These are phyloP conservation scores for Iberis amara DNA, from an alignment of 441 rosid genomes.

Conservation along the genomic window DNA sequence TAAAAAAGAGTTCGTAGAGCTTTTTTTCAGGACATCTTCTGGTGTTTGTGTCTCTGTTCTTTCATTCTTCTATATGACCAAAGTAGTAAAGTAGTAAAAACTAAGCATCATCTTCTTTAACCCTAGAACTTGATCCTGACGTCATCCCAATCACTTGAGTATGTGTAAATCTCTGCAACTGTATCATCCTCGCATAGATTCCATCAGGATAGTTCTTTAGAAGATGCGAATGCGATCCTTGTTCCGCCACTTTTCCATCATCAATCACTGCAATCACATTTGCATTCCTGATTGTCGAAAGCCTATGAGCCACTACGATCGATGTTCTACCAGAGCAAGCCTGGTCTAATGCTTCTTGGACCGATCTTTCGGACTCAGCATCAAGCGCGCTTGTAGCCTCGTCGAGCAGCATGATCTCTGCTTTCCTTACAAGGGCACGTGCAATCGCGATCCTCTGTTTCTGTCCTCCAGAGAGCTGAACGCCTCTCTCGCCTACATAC, in stretches of 20 bases:
- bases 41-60: conserved; percentile 38
- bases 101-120: conserved; percentile 63
- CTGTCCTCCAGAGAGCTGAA: conserved; percentile 93
- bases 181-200: conserved; percentile 86
- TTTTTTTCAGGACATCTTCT: conserved; percentile 5
- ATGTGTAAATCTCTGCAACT: conserved; percentile 91
- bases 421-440: conserved; percentile 75
- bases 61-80: conserved; percentile 27
- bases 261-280: conserved; percentile 82
- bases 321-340: conserved; percentile 89
- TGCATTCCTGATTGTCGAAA: conserved; percentile 85
- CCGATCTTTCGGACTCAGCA: conserved; percentile 85
- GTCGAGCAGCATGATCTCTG: conserved; percentile 88
- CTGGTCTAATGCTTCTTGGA: conserved; percentile 90
- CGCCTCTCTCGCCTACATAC: conserved; percentile 85
- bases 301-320: conserved; percentile 80
- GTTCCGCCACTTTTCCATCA: conserved; percentile 92
- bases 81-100: conserved; percentile 10
- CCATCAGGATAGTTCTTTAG: conserved; percentile 92
- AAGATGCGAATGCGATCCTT: conserved; percentile 89
- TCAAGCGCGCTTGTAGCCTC: conserved; percentile 98
- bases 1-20: conserved; percentile 25
- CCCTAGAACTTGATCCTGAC: conserved; percentile 67
- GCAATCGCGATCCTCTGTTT: conserved; percentile 93
- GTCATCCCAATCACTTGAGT: conserved; percentile 80